Conservation (phyloP, 2,329 filamentous ascomycete species). For the Scedosporium minutisporum region DNA sequence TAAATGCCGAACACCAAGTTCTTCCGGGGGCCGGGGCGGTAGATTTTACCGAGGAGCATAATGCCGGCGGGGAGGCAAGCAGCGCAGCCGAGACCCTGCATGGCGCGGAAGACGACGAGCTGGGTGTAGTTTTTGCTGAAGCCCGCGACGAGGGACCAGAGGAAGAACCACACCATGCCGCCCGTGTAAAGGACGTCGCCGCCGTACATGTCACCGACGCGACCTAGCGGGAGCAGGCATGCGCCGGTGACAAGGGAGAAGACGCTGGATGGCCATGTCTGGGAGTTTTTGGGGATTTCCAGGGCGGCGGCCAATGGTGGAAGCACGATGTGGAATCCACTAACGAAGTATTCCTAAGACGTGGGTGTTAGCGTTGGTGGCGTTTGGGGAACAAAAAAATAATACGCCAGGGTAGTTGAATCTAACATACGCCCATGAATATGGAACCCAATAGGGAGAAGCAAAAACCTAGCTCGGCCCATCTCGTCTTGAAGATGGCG, state of each 20-base stretch:
- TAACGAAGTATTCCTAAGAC: slow-evolving; percentile 11
- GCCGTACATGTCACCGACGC: slow-evolving; percentile 53
- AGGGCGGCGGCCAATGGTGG: slow-evolving; percentile 55
- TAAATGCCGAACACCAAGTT: slow-evolving; percentile 56
- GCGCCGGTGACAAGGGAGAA: slow-evolving; percentile 48
- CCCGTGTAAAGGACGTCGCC: slow-evolving; percentile 49
- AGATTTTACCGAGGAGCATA: slow-evolving; percentile 58
- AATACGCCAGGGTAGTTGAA: neutral
- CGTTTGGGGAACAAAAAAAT: neutral
- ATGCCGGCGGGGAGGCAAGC: slow-evolving; percentile 64
- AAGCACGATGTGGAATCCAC: slow-evolving; percentile 35
- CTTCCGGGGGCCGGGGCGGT: slow-evolving; percentile 61
- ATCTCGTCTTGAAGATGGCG: slow-evolving; percentile 38
- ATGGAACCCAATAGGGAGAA: slow-evolving; percentile 53
- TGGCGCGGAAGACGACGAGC: slow-evolving; percentile 63
- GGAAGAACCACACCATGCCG: slow-evolving; percentile 53
- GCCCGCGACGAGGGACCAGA: slow-evolving; percentile 61
- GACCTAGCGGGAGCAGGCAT: slow-evolving; percentile 54
- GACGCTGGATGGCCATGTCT: slow-evolving; percentile 56
- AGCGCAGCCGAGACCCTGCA: slow-evolving; percentile 65
- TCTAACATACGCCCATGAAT: slow-evolving; percentile 30
- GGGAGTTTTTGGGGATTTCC: slow-evolving; percentile 49
- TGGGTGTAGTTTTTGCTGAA: slow-evolving; percentile 59
- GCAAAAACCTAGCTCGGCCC: slow-evolving; percentile 53
- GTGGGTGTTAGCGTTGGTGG: slow-evolving; percentile 6